phyloP scores from a whole-genome alignment of 2,329 filamentous ascomycete species.

The Alternaria angustiovoidea region DNA sequence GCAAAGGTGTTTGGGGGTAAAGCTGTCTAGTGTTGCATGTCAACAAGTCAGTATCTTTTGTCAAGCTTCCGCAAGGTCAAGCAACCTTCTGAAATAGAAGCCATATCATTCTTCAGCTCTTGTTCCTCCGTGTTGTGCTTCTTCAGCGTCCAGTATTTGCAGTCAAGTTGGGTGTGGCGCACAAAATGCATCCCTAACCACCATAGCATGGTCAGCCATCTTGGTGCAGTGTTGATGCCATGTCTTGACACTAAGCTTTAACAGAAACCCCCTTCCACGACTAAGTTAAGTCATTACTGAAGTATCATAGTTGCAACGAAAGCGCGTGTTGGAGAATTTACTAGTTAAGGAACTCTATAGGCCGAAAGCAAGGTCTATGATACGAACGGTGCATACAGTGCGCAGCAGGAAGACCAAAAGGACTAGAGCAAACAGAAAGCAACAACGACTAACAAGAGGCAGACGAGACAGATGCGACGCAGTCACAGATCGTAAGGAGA shows the following conservation, averaged over 20 bases:
- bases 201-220: background rate
- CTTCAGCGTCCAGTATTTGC: background rate
- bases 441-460: too few relatives aligned
- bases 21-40: constrained; percentile 1
- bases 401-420: too few relatives aligned
- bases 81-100: background rate
- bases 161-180: background rate
- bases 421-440: too few relatives aligned
- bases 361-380: background rate
- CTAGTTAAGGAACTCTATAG: background rate
- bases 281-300: background rate
- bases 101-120: background rate
- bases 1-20: background rate
- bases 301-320: background rate
- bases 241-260: background rate
- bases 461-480: too few relatives aligned
- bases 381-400: background rate
- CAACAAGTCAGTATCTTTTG: background rate
- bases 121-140: background rate
- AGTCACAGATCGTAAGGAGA: too few relatives aligned
- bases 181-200: background rate
- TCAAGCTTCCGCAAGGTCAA: background rate
- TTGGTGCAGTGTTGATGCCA: background rate
- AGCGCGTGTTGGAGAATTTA: background rate
- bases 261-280: background rate